Conservation (phyloP, 225 moss, liverwort and hornwort species). For the Thuidium tamariscinum region DNA sequence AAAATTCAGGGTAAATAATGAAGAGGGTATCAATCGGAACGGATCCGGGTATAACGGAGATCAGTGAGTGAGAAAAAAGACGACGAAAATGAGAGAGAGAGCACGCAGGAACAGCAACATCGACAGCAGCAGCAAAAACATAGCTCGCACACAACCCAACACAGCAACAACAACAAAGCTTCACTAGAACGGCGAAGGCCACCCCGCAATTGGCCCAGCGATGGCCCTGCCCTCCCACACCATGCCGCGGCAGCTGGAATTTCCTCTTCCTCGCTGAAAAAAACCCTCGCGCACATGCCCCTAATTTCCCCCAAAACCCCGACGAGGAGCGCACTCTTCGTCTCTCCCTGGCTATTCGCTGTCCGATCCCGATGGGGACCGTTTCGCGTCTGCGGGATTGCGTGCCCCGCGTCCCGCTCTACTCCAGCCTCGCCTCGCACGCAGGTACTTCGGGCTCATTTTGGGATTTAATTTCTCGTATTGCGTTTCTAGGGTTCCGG, state of each 20-base stretch:
- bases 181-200: neutral
- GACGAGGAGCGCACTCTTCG: neutral
- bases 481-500: constrained; percentile 12
- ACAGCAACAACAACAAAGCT: neutral
- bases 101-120: neutral
- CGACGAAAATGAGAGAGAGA: neutral
- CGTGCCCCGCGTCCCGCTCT: neutral
- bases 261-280: neutral
- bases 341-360: neutral
- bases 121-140: neutral
- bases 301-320: neutral
- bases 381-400: neutral
- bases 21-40: neutral
- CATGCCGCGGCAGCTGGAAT: neutral
- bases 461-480: neutral
- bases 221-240: neutral
- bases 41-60: neutral
- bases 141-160: neutral
- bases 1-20: no score
- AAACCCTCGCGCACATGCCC: neutral
- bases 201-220: neutral
- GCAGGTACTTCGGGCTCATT: neutral
- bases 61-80: neutral
- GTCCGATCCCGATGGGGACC: neutral
- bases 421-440: neutral